Evolutionary conservation across 2,329 filamentous ascomycete genomes (phyloP), one percentile per base, ranked within the genome.

Genomic region (Phaeomoniella chlamydospora): DNA sequence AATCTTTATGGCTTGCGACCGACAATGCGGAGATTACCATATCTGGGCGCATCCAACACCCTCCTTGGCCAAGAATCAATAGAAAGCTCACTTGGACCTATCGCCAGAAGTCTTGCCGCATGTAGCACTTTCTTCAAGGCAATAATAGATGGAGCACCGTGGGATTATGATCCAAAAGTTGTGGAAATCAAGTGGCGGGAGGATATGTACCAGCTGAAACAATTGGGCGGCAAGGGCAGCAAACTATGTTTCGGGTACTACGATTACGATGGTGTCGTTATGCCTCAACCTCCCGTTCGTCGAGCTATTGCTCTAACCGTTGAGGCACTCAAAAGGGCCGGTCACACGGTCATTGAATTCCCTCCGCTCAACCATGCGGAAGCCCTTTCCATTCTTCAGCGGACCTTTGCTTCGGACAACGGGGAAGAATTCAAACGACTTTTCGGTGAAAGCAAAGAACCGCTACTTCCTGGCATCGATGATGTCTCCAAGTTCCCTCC

Each of bases 1-100:
- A 65, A 63, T 2, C 48, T 68, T 0, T 70, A 63, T 30, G 67
- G 65, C 4, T 48, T 56, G 2, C 51, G 40, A 38, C 54, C 54
- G 4, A 50, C 43, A 1, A 47, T 47, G 12, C 51, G 54, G 2
- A 45, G 54, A 19, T 47, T 54, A 2, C 49, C 49, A 5, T 43
- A 34, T 17, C 16, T 9, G n/a, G 10, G 14, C 16, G n/a, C 17
- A 16, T 17, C n/a, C 10, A 17, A 18, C 10, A 13, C n/a, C 9
- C 22, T 9, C n/a, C 6, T 9, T 18, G 9, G 9, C 9, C 13
- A 12, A 13, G n/a, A 34, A 9, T 4, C n/a, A n/a, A 18, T 34
- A 4, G 6, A 12, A 9, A 12, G 14, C 11, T 14, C n/a, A n/a
- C 13, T 18, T 34, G 32, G 32, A 15, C 32, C 32, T 9, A 34